Evolutionary conservation across 2,329 filamentous ascomycete species (phyloP).

Genomic region (Paecilomyces niveus): DNA sequence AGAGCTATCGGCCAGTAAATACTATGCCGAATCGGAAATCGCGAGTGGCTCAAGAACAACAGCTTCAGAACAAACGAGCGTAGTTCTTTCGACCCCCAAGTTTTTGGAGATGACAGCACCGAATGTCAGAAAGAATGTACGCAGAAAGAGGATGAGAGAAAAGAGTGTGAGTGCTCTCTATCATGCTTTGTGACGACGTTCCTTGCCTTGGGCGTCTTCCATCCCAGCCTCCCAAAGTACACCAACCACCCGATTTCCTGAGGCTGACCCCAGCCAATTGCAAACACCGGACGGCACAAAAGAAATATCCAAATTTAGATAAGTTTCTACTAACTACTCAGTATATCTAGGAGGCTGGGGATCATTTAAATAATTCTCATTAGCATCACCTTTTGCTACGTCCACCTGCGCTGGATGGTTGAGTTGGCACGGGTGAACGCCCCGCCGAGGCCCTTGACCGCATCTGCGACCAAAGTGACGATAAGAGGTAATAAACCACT

Average conservation of each 20-base stretch:
- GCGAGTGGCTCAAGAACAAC: neutral
- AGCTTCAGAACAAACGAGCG: neutral
- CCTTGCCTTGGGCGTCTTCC: neutral
- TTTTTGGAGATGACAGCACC: neutral
- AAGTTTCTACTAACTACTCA: neutral
- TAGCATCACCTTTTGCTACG: neutral
- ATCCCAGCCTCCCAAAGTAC: slow-evolving; percentile 8
- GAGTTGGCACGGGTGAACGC: neutral
- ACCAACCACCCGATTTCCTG: slow-evolving; percentile 9
- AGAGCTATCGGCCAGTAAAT: neutral
- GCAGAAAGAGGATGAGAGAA: slow-evolving; percentile 1
- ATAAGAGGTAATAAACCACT: neutral
- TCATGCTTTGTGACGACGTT: slow-evolving; percentile 2
- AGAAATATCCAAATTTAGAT: neutral
- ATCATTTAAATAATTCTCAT: neutral
- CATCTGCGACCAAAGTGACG: neutral
- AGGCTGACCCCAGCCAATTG: slow-evolving; percentile 1
- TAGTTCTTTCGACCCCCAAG: neutral
- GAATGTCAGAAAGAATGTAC: neutral
- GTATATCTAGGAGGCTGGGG: neutral
- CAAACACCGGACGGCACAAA: slow-evolving; percentile 1
- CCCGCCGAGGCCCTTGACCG: neutral
- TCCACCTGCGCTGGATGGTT: neutral
- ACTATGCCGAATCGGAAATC: neutral
- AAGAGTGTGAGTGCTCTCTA: neutral